Evolutionary conservation across 1,139 yeast genomes (phyloP).

Genomic region (Candida pseudoviswanathii): DNA sequence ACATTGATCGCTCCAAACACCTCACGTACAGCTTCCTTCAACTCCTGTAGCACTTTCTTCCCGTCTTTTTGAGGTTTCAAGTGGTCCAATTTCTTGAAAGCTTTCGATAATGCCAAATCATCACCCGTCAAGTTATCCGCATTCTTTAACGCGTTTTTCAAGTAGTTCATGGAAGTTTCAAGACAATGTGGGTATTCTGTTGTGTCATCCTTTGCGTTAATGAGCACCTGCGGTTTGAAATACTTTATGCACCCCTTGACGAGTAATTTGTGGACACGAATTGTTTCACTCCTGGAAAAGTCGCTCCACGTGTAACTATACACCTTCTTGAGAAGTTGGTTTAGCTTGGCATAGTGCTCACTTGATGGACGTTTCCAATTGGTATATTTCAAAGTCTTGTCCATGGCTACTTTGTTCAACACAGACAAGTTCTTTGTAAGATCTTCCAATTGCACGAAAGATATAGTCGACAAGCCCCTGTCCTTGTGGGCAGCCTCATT

Average conservation of each 20-base stretch:
- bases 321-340: slow-evolving; percentile 26
- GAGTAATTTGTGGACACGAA: slow-evolving; percentile 27
- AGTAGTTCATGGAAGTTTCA: slow-evolving; percentile 24
- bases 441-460: slow-evolving; percentile 8
- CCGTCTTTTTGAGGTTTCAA: slow-evolving; percentile 14
- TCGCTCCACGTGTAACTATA: slow-evolving; percentile 30
- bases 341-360: slow-evolving; percentile 6
- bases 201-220: slow-evolving; percentile 7
- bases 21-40: slow-evolving; percentile 4
- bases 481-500: neutral
- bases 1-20: slow-evolving; percentile 9
- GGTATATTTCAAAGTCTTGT: neutral
- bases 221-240: slow-evolving; percentile 27
- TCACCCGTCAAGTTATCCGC: slow-evolving; percentile 16
- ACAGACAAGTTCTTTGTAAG: slow-evolving; percentile 10
- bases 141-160: slow-evolving; percentile 22
- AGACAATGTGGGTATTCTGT: slow-evolving; percentile 22
- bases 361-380: slow-evolving; percentile 4
- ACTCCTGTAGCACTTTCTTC: neutral
- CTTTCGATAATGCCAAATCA: slow-evolving; percentile 23
- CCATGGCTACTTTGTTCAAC: slow-evolving; percentile 4
- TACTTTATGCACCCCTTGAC: slow-evolving; percentile 34
- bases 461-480: too few relatives aligned
- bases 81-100: slow-evolving; percentile 21
- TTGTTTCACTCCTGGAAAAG: slow-evolving; percentile 15